Conservation (phyloP, 192 early-diverging fungal species). For the Coemansia sp. region DNA sequence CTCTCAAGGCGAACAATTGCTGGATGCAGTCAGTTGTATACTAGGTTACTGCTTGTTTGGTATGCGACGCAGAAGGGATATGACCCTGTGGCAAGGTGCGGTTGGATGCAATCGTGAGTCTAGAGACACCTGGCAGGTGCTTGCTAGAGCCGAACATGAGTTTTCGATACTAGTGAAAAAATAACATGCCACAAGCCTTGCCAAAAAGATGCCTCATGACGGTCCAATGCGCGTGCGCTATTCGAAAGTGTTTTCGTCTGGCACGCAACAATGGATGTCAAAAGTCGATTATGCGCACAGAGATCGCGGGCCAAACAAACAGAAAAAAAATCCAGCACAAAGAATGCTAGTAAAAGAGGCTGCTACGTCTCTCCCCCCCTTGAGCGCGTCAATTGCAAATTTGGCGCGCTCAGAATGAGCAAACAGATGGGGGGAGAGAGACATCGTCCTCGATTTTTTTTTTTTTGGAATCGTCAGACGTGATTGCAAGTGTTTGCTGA, state of each 20-base stretch:
- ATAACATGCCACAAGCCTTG: background rate
- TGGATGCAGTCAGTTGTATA: background rate
- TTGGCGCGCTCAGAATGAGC: background rate
- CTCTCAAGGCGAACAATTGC: background rate
- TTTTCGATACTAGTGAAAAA: background rate
- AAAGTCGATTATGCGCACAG: conserved; percentile 6
- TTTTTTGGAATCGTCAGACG: background rate
- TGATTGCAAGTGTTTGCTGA: background rate
- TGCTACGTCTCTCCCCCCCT: background rate
- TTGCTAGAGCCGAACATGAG: background rate
- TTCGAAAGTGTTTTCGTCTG: too few species aligned
- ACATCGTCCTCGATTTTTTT: conserved; percentile 10
- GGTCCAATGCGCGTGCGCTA: background rate
- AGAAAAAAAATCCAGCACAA: conserved; percentile 1
- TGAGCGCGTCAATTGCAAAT: conserved; percentile 2
- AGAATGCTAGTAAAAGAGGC: conserved; percentile 16
- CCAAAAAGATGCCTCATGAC: background rate
- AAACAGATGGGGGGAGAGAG: background rate
- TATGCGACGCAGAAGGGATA: background rate
- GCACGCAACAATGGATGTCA: background rate
- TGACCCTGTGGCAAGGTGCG: background rate
- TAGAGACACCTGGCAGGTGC: background rate
- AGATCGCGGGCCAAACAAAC: conserved; percentile 17
- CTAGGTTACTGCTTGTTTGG: background rate
- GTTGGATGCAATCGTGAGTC: background rate